phyloP scores from a whole-genome alignment of 2,329 filamentous ascomycete species.

The Metarhizium humberi region DNA sequence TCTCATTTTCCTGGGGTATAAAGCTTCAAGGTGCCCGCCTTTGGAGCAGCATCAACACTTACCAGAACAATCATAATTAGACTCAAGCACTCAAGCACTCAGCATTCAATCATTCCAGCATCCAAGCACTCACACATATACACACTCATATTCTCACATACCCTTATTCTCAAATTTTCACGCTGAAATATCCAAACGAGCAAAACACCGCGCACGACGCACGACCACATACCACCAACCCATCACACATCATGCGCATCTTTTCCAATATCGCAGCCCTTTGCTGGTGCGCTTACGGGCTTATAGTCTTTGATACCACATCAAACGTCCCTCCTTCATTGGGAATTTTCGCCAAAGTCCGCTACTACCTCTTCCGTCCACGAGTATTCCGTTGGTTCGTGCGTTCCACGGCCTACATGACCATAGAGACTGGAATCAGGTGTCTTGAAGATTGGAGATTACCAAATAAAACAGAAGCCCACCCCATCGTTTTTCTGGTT shows the following conservation, averaged over 20 bases:
- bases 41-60: not conserved
- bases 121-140: not conserved
- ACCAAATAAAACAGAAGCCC: not conserved
- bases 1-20: not conserved
- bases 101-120: not conserved
- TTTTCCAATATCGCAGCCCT: not conserved
- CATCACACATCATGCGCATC: not conserved
- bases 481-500: not conserved
- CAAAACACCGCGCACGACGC: not conserved
- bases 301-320: not conserved
- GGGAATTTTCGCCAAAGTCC: not conserved
- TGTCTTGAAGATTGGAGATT: not conserved
- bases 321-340: not conserved
- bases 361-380: not conserved
- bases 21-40: not conserved
- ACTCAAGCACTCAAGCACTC: not conserved
- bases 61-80: not conserved
- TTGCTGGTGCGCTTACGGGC: not conserved
- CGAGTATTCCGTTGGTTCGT: not conserved
- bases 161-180: not conserved
- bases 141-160: not conserved
- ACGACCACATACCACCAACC: not conserved
- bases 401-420: not conserved
- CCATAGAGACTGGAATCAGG: not conserved
- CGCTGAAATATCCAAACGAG: not conserved